Percentiles rank a stretch among this genome's conserved stretches.
Evolutionary conservation across 208 protist species (phyloP).

Genomic region (Trypanosoma cruzi): DNA sequence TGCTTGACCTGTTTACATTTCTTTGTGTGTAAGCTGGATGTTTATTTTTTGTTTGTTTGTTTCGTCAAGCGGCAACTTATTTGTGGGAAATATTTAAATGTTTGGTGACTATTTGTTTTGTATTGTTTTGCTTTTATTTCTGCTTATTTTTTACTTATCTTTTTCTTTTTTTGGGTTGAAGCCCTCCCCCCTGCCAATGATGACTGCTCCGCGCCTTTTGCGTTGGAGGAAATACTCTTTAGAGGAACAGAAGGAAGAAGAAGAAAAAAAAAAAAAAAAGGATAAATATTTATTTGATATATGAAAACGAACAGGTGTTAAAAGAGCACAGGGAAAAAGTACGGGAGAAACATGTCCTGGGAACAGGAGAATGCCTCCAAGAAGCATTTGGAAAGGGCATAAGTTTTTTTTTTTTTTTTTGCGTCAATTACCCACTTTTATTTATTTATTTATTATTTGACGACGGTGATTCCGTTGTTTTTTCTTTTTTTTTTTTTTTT

Average conservation of each 20-base stretch:
- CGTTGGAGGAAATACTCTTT: neutral
- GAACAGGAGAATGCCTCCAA: neutral
- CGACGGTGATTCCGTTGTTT: neutral
- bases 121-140: neutral
- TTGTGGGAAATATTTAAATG: too few relatives aligned
- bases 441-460: neutral
- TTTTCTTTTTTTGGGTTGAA: constrained; percentile 18
- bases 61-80: too few relatives aligned
- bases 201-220: neutral
- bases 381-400: neutral
- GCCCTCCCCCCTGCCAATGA: neutral
- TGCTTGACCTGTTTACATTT: neutral
- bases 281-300: neutral
- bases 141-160: constrained; percentile 2
- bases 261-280: neutral
- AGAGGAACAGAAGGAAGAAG: neutral
- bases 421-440: neutral
- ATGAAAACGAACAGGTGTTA: neutral
- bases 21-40: too few relatives aligned
- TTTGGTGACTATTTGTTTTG: too few relatives aligned
- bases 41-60: too few relatives aligned
- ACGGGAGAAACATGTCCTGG: neutral
- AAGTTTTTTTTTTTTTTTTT: neutral
- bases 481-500: too few relatives aligned
- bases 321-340: neutral